Base-by-base conservation (phyloP, 2,329 filamentous ascomycete genomes). In the Sclerotinia trifoliorum region DNA sequence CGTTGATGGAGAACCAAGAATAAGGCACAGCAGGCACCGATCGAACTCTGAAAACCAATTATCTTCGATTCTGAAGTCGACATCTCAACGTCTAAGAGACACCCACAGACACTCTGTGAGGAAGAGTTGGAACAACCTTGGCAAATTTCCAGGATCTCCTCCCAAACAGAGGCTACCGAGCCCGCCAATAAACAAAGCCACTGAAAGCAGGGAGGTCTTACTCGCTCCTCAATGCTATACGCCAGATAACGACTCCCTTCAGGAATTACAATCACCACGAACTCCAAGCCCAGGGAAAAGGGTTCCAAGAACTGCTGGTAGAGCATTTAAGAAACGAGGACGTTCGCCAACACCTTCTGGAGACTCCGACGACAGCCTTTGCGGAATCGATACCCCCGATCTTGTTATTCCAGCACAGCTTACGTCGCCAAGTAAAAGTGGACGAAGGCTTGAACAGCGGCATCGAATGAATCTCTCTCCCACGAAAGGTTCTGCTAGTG, bases 281-380 rank as follows among this genome's bases (percentile, higher is more conserved):
- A 74, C 69, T 1, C 71, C 74, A 24, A 73, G 72, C 46, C 70
- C 72, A 19, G 46, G 39, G 13, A 75, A 73, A 58, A 62, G 39
- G 39, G 57, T 67, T 17, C 55, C 51, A 46, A 54, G 66, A 57
- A 60, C 46, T 19, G 65, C 52, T 24, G 65, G 35, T 26, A 21
- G 55, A 51, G 54, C 65, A 35, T 52, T 65, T 17, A 44, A 55
- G 29, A 64, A 68, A 24, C 55, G 57, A 52, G 56, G 55, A 6
- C 67, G 44, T 26, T 73, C 72, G 7, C 70, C 70, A 4, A 65
- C 71, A 6, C 66, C 70, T 29, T 75, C 72, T 3, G 51, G 49
- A 24, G 66, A 65, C 5, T 75, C 73, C 6, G 69, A 69, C 19
- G 74, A 77, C 52, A 76, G 75, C 66, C 65, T 77, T 39, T 75